Percentiles rank a stretch among this genome's conserved stretches.
phyloP scores from a whole-genome alignment of 2,329 filamentous ascomycete genomes.

The Westerdykella sp. region DNA sequence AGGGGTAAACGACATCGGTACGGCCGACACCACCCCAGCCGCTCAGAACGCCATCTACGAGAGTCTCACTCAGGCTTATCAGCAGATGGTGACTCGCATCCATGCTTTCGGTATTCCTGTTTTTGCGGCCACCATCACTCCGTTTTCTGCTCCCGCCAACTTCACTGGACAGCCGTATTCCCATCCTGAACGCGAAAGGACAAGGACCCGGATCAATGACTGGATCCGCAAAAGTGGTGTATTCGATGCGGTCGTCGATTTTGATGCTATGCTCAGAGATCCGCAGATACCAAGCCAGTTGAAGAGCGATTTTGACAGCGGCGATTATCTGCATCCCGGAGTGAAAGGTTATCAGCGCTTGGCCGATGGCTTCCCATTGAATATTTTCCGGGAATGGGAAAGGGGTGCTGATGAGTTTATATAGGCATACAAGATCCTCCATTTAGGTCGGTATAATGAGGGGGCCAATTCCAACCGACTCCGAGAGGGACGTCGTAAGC shows the following conservation, averaged over 20 bases:
- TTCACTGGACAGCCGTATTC: slow-evolving; percentile 49
- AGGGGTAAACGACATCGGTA: slow-evolving; percentile 64
- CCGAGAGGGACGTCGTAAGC: too few species aligned
- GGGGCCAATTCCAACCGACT: too few species aligned
- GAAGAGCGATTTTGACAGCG: slow-evolving; percentile 49
- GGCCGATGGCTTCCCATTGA: slow-evolving; percentile 53
- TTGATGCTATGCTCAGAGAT: slow-evolving; percentile 53
- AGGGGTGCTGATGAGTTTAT: slow-evolving; percentile 16
- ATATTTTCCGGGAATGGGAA: slow-evolving; percentile 42
- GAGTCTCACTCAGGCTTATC: slow-evolving; percentile 51
- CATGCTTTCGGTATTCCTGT: slow-evolving; percentile 51
- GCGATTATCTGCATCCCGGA: slow-evolving; percentile 61
- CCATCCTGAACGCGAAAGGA: slow-evolving; percentile 49
- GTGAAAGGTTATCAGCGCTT: slow-evolving; percentile 54
- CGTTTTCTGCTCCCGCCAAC: slow-evolving; percentile 47
- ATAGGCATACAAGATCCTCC: slow-evolving; percentile 1
- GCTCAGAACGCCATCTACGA: slow-evolving; percentile 47
- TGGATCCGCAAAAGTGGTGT: slow-evolving; percentile 53
- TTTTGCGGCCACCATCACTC: slow-evolving; percentile 61
- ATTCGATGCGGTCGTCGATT: slow-evolving; percentile 59
- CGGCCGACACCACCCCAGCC: slow-evolving; percentile 38
- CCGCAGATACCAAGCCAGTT: slow-evolving; percentile 46
- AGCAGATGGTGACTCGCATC: slow-evolving; percentile 51
- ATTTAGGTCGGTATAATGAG: too few species aligned
- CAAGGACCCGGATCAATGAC: slow-evolving; percentile 52